Percentiles rank a stretch among this genome's conserved stretches.
Conservation (phyloP, 352 stramenopile species). For the Globisporangium perplexum region DNA sequence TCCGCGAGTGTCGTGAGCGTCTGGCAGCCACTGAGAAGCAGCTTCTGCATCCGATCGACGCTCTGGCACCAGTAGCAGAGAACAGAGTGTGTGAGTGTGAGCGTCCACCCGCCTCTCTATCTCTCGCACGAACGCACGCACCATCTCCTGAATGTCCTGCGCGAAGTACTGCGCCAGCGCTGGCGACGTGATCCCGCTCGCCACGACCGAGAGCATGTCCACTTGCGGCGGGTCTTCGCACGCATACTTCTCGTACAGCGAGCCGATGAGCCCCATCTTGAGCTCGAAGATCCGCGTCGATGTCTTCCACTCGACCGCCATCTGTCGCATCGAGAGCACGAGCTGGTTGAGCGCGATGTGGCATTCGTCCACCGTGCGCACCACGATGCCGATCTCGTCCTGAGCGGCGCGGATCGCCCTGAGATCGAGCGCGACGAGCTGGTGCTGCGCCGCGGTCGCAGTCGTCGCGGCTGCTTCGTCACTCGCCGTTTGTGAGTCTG, state of each 20-base stretch:
- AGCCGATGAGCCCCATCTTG: slow-evolving; percentile 68
- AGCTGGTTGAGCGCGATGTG: slow-evolving; percentile 28
- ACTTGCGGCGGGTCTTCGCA: slow-evolving; percentile 55
- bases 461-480: not conserved
- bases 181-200: slow-evolving; percentile 51
- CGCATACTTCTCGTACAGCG: slow-evolving; percentile 76
- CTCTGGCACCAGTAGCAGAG: slow-evolving; percentile 22
- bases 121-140: slow-evolving; percentile 13
- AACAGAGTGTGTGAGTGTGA: not conserved
- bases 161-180: slow-evolving; percentile 74
- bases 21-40: slow-evolving; percentile 35
- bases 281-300: slow-evolving; percentile 71
- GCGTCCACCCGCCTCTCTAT: not conserved
- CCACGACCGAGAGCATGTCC: slow-evolving; percentile 64
- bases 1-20: slow-evolving; percentile 26
- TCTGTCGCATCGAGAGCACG: slow-evolving; percentile 24
- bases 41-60: slow-evolving; percentile 53
- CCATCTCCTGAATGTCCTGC: slow-evolving; percentile 80
- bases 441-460: slow-evolving; percentile 5
- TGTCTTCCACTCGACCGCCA: slow-evolving; percentile 67
- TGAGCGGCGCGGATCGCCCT: slow-evolving; percentile 18
- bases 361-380: slow-evolving; percentile 19
- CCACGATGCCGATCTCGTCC: slow-evolving; percentile 28
- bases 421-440: slow-evolving; percentile 37
- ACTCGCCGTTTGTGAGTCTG: not conserved